Conservation (phyloP, 2,329 filamentous ascomycete genomes). For the Colletotrichum sp. region DNA sequence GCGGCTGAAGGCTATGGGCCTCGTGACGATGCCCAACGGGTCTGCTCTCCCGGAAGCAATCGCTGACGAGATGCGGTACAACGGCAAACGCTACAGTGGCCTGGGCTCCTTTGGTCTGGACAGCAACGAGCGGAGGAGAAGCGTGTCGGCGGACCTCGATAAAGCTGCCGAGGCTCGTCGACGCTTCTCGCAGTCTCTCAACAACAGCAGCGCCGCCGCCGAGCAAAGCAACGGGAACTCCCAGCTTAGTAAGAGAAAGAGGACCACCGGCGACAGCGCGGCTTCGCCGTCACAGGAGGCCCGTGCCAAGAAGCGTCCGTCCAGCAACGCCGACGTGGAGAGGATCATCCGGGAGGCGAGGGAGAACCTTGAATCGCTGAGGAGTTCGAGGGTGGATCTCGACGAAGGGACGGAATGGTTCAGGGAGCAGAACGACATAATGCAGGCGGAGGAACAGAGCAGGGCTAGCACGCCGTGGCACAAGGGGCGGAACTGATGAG, state of each 20-base stretch:
- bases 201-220: neutral
- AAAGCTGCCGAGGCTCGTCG: conserved; percentile 37
- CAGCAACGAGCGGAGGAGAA: conserved; percentile 17
- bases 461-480: conserved; percentile 39
- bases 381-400: conserved; percentile 46
- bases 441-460: conserved; percentile 42
- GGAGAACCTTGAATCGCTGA: conserved; percentile 40
- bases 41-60: conserved; percentile 57
- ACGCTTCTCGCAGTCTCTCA: conserved; percentile 21
- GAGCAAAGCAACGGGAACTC: conserved; percentile 18
- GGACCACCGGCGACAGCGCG: conserved; percentile 19
- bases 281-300: conserved; percentile 13
- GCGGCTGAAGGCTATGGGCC: conserved; percentile 53
- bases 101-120: conserved; percentile 40
- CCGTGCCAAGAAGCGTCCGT: conserved; percentile 27
- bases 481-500: conserved; percentile 19
- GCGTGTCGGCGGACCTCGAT: conserved; percentile 20
- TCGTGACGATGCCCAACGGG: conserved; percentile 58
- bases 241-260: conserved; percentile 26
- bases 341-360: conserved; percentile 45
- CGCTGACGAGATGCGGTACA: conserved; percentile 47
- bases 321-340: conserved; percentile 34
- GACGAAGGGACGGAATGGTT: conserved; percentile 53
- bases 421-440: conserved; percentile 45
- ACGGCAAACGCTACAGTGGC: conserved; percentile 42